These are phyloP conservation scores for Ogataea corticis DNA, from an alignment of 805 yeast species.

Conservation along the genomic window DNA sequence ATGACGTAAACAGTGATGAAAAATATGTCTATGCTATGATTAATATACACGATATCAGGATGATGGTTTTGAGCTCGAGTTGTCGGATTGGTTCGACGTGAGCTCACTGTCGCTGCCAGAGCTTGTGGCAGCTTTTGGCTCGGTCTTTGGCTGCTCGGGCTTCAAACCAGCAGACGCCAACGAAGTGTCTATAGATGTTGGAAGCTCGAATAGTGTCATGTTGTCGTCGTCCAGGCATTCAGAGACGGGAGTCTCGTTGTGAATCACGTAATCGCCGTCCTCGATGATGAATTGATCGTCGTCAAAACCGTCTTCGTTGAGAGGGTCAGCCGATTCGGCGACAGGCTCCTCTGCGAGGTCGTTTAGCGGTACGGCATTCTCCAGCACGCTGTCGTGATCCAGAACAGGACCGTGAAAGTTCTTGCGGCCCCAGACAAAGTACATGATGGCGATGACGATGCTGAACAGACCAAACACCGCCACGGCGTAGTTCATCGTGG, in stretches of 20 bases:
- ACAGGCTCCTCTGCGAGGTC: neutral
- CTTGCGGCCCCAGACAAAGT: constrained; percentile 59
- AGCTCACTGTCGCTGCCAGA: neutral
- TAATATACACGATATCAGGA: too few species aligned
- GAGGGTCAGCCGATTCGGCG: too few species aligned
- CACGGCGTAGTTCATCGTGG: constrained; percentile 65
- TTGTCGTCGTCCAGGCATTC: constrained; percentile 15
- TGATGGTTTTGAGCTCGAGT: too few species aligned
- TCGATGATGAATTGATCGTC: constrained; percentile 17
- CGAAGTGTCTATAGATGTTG: constrained; percentile 4
- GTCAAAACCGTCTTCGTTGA: constrained; percentile 6
- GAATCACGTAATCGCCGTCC: constrained; percentile 15
- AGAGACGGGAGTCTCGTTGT: constrained; percentile 3
- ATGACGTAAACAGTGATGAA: too few species aligned
- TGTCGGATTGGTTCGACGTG: neutral
- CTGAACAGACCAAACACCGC: constrained; percentile 55
- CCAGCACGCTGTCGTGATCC: constrained; percentile 31
- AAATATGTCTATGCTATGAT: too few species aligned
- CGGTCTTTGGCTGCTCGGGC: too few species aligned
- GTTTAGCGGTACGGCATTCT: constrained; percentile 5
- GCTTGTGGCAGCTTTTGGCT: too few species aligned
- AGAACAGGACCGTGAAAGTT: constrained; percentile 66
- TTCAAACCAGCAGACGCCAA: neutral
- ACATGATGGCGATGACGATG: constrained; percentile 49
- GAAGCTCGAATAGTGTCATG: constrained; percentile 20